Base-by-base conservation (phyloP, 2,329 filamentous ascomycete genomes). In the Talaromyces rugulosus region DNA sequence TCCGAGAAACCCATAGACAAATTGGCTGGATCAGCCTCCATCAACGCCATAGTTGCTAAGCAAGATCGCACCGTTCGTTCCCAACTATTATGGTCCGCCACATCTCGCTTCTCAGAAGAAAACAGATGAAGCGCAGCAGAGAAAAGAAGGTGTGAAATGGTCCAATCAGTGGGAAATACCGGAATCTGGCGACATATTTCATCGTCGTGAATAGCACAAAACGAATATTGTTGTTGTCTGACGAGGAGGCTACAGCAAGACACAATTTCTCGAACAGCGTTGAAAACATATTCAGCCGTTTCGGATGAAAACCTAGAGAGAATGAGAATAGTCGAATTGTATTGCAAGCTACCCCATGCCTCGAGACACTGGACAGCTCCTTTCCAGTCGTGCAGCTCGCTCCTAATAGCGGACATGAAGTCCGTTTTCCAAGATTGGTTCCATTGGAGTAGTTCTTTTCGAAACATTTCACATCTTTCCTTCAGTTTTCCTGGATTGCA, bases 61-160 rank as follows among this genome's bases (percentile, higher is more conserved):
- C 54, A 56, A 56, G 54, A 56, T 23, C 54, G 54, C 11, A 56
- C 31, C n/a, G 54, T 56, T 56, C 54, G 54, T 56, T 56, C 18
- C 54, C 54, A 34, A 56, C 12, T 18, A 42, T 56, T 56, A 14
- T 23, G 34, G 18, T 42, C 53, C 53, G 53, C 8, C 31, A 11
- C 31, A 40, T 34, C 54, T 42, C 33, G 54, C 54, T 56, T 56
- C 33, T 42, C 54, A 27, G 54, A 56, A 56, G 30, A 56, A 42
- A 56, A 18, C n/a, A 56, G 54, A 42, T 56, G 33, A 56, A 56
- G 54, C 33, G 54, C 54, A 28, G 54, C 54, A 56, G 54, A 56
- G 54, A 56, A 56, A 42, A 56, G 54, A 56, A 56, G 54, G 54
- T 56, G 54, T 42, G 54, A 56, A 56, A 42, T 56, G 54, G 54